Evolutionary conservation across 2,329 filamentous ascomycete species (phyloP), one percentile per base, ranked within the genome.

Genomic region (Harringtonia lauricola): DNA sequence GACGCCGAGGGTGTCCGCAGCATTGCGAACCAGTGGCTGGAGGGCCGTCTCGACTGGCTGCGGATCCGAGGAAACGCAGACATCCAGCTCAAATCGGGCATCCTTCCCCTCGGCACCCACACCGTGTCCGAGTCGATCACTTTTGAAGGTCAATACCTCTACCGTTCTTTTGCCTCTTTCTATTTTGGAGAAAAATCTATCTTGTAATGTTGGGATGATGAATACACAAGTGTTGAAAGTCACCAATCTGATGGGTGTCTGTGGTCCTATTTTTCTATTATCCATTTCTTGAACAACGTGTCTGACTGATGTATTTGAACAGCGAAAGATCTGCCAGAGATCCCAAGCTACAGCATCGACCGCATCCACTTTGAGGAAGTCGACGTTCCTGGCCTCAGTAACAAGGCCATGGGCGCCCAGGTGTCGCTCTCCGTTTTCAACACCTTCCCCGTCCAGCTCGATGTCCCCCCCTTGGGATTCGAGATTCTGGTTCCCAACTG

Each of bases 11-110:
- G 81, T 7, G 79, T 95, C 52, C 81, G 86, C 47, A 74, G 74
- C 47, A 74, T 96, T 49, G 87, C 86, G 38, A 87, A 92, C 59
- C 84, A 95, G 60, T 96, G 87, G 81, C 66, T 98, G 47, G 79
- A 85, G 43, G 88, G 89, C 33, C 81, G 78, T 43, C 67, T 96
- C 46, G 74, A 79, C 12, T 70, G 74, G 45, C 64, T 98, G 45
- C 77, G 74, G 48, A 67, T 96, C 14, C 71, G 80, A 43, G 90
- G 83, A 36, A 83, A 81, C 55, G 81, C 86, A 22, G 67, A 81
- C 33, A 68, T 96, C 31, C 71, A 72, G 28, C 64, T 96, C 44
- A 87, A 80, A 59, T 85, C 88, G 38, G 90, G 92, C 21, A 63
- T 94, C 40, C 66, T 96, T 47, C 76, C 76, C 36, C 69, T 96